Conservation (phyloP, 169 alveolate species). For the Miamiensis avidus region DNA sequence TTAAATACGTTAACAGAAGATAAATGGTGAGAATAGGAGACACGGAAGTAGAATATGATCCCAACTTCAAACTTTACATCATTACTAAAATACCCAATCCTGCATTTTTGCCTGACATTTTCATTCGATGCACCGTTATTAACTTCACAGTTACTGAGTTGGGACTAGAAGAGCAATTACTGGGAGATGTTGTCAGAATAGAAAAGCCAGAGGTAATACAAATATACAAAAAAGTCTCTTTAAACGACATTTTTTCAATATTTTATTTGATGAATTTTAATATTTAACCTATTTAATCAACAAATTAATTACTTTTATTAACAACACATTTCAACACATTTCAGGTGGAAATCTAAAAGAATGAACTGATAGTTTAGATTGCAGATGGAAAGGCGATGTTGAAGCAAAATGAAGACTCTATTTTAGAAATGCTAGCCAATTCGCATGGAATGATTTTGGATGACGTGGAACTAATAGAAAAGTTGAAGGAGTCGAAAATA, state of each 20-base stretch:
- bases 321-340: no score
- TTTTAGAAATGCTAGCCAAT: slow-evolving; percentile 85
- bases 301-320: no score
- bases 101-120: slow-evolving; percentile 83
- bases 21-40: slow-evolving; percentile 78
- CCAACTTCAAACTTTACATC: slow-evolving; percentile 74
- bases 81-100: slow-evolving; percentile 87
- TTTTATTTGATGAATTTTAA: no score
- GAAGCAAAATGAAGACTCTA: slow-evolving; percentile 88
- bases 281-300: no score
- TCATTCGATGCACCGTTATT: slow-evolving; percentile 84
- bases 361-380: slow-evolving; percentile 82
- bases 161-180: slow-evolving; percentile 85
- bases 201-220: slow-evolving; percentile 86
- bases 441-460: slow-evolving; percentile 88
- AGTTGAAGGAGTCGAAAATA: slow-evolving; percentile 68
- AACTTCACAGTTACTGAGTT: slow-evolving; percentile 86
- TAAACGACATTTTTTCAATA: no score
- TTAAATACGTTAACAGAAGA: slow-evolving; percentile 36
- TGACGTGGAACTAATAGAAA: slow-evolving; percentile 78
- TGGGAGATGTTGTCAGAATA: slow-evolving; percentile 89
- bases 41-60: slow-evolving; percentile 78
- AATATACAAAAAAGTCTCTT: no score
- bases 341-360: slow-evolving; percentile 85
- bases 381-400: slow-evolving; percentile 87